Evolutionary conservation across 2,329 filamentous ascomycete genomes (phyloP), one percentile per base, ranked within the genome.

Genomic region (Pseudogymnoascus sp.): DNA sequence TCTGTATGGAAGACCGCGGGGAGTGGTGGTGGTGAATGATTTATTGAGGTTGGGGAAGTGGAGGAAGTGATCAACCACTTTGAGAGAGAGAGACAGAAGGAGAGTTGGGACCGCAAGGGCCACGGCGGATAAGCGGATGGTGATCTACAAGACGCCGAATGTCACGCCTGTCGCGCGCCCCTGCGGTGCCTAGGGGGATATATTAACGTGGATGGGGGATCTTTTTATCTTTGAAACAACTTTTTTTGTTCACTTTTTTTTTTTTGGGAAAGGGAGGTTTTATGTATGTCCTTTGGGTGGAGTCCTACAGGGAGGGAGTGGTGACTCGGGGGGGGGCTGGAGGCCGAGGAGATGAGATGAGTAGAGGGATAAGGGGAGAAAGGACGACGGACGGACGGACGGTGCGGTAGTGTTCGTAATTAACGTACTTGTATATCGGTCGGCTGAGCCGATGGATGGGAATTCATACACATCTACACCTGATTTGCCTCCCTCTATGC

Each of bases 401-500:
- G 10, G 10, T 10, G 47, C 26, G 26, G 16, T 54, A 54, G 26
- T 54, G 18, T 45, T 47, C 42, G 42, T 54, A 16, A 18, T 18
- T 18, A 54, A 54, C 47, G 47, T 54, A 31, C 47, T 31, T 54
- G 26, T 54, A 54, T 54, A 54, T 54, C 47, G 47, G 47, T 54
- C 47, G 47, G 47, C 47, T 54, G 47, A 54, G 47, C 47, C 47
- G 47, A 54, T 54, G 14, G 47, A 54, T 31, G 14, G 47, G 47
- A 31, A 54, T 54, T 54, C 47, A 54, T 54, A 54, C 47, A 54
- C 47, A 54, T 54, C 47, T 54, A 54, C 47, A 54, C 47, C 26
- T 26, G 23, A 16, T 18, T 54, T 5, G 21, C 21, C 21, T n/a
- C 5, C 36, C 14, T 39, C 4, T n/a, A 10, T n/a, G n/a, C n/a